Base-by-base conservation (phyloP, 768 basidiomycete genomes). In the Kwoniella bestiolae region DNA sequence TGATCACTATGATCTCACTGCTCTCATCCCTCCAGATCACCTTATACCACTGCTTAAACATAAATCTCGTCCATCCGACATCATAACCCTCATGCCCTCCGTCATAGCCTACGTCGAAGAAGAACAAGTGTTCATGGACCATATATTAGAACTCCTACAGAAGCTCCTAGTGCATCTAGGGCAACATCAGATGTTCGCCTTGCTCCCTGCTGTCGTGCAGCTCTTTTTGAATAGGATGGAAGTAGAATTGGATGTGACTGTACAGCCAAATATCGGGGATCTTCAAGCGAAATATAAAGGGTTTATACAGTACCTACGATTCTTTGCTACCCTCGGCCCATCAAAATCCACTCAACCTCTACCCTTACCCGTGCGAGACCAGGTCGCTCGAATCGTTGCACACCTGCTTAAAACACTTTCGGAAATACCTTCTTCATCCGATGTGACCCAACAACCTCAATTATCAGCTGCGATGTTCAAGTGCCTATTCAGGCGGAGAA, bases 141-240 rank as follows among this genome's bases (percentile, higher is more conserved):
- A 61, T 18, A 38, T 29, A 25, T n/a, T 45, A 2, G 25, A 16
- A 18, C 14, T 60, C 0, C n/a, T 67, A 4, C 45, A 55, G 18
- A 18, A 29, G 12, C 23, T 67, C 12, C 1, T 67, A 4, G 38
- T 23, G 11, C 66, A 67, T 45, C 5, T 62, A n/a, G 66, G 52
- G 1, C 35, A 35, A 34, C 66, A 68, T 58, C 41, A 59, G 23
- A 68, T 68, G 66, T 35, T 63, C 11, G 60, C 62, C 12, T 35
- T 68, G 11, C 28, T 68, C 44, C 61, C 60, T 8, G 7, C 47
- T 4, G n/a, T 68, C 4, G 56, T 60, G 2, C 56, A 59, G 21
- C 41, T 68, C 5, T 59, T 68, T 21, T 21, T 61, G 2, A 16
- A 38, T 18, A 35, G 38, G 32, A 26, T 63, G 9, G 49, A 58